Conservation (phyloP, 345 rosid species). For the Syzygium jambos region DNA sequence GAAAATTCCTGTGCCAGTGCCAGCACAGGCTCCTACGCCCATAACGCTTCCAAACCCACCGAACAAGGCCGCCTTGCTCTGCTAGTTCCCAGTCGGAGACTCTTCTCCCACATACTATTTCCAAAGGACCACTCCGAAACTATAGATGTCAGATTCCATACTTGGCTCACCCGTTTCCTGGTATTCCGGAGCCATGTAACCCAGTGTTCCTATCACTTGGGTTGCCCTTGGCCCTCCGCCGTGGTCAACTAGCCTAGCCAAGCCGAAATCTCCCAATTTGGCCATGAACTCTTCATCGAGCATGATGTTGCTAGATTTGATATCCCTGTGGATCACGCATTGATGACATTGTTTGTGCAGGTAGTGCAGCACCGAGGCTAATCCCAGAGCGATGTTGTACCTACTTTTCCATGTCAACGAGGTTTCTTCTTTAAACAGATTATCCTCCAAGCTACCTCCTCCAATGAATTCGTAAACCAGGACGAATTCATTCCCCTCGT, state of each 20-base stretch:
- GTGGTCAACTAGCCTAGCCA: fast-evolving
- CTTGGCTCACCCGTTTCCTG: fast-evolving
- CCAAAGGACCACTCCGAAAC: background rate
- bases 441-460: background rate
- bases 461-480: background rate
- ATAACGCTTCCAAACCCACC: background rate
- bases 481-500: background rate
- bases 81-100: fast-evolving
- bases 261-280: background rate
- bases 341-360: fast-evolving
- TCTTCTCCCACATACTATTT: background rate
- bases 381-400: background rate
- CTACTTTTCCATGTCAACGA: background rate
- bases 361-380: fast-evolving
- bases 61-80: background rate
- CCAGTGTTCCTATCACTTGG: fast-evolving
- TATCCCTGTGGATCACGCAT: background rate
- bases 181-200: fast-evolving
- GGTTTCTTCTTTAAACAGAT: fast-evolving
- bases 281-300: fast-evolving
- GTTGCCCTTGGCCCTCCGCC: background rate
- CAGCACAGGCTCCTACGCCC: too few species aligned
- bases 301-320: background rate
- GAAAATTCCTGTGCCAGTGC: background rate
- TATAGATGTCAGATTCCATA: background rate